A percentile compares a stretch with the other conserved stretches of the same genome.
phyloP scores from a whole-genome alignment of 495 filamentous ascomycete genomes.

The Halenospora varia region DNA sequence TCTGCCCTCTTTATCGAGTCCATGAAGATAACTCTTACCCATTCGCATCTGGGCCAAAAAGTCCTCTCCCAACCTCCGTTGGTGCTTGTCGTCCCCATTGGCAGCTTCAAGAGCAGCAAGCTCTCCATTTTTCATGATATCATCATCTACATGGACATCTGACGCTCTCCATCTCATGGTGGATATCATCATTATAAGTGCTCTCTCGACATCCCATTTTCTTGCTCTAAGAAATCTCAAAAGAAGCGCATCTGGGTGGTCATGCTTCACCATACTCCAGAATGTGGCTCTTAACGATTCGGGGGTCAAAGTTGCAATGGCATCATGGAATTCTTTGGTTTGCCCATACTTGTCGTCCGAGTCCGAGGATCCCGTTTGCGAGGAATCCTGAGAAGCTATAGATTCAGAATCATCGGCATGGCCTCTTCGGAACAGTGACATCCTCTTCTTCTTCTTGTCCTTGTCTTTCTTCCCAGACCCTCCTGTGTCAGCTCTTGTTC shows the following conservation, averaged over 20 bases:
- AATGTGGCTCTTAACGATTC: conserved; percentile 77
- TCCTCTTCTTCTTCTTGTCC: conserved; percentile 68
- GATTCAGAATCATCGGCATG: conserved; percentile 48
- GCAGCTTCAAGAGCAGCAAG: conserved; percentile 55
- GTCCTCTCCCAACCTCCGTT: conserved; percentile 64
- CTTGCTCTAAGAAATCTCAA: conserved; percentile 87
- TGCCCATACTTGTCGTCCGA: conserved; percentile 94
- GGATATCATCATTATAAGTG: conserved; percentile 88
- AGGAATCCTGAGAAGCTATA: conserved; percentile 18
- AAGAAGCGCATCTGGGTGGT: conserved; percentile 84
- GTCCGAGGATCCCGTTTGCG: conserved; percentile 31
- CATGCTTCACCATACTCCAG: conserved; percentile 95
- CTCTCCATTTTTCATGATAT: conserved; percentile 81
- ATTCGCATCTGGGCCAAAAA: conserved; percentile 81
- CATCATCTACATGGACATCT: conserved; percentile 82
- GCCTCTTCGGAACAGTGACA: conserved; percentile 59
- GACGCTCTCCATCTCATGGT: conserved; percentile 87
- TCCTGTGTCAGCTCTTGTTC: conserved; percentile 6
- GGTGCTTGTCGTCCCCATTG: conserved; percentile 45
- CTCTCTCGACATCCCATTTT: conserved; percentile 94
- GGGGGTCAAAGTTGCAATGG: conserved; percentile 68
- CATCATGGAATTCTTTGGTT: conserved; percentile 78
- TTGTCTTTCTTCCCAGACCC: no score
- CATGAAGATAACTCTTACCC: conserved; percentile 96
- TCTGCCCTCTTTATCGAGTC: conserved; percentile 75